phyloP scores from a whole-genome alignment of 495 filamentous ascomycete species.

The Viridothelium virens region DNA sequence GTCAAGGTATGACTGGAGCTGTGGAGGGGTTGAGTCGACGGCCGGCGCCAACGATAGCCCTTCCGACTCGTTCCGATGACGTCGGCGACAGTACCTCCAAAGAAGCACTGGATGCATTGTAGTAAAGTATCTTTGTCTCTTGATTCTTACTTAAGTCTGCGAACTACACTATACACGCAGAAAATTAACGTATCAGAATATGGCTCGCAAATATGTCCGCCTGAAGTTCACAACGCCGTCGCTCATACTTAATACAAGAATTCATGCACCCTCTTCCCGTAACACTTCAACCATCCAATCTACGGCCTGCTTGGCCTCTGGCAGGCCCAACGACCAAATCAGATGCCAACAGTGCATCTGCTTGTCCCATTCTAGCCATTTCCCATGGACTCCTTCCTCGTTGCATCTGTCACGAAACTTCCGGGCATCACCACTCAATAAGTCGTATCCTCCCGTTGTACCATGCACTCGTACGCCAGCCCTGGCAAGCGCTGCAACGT shows the following conservation, averaged over 20 bases:
- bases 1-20: neutral
- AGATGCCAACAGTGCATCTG: constrained; percentile 44
- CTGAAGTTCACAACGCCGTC: neutral
- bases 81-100: neutral
- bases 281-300: constrained; percentile 37
- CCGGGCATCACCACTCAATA: constrained; percentile 36
- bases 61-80: neutral
- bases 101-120: neutral
- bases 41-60: neutral
- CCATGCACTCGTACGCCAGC: constrained; percentile 34
- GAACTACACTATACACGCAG: neutral
- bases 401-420: constrained; percentile 32
- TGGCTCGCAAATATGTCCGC: neutral
- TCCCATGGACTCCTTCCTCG: constrained; percentile 30
- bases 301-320: constrained; percentile 33
- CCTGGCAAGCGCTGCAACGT: constrained; percentile 26
- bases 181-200: neutral
- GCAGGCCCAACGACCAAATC: constrained; percentile 32
- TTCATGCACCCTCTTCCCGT: constrained; percentile 10
- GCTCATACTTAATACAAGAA: neutral
- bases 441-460: constrained; percentile 34
- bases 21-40: neutral
- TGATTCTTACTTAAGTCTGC: too few species aligned
- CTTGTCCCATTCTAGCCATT: constrained; percentile 42
- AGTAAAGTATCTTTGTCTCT: neutral